phyloP scores from a whole-genome alignment of 2,329 filamentous ascomycete species.

The Emergomyces pasteurianus region DNA sequence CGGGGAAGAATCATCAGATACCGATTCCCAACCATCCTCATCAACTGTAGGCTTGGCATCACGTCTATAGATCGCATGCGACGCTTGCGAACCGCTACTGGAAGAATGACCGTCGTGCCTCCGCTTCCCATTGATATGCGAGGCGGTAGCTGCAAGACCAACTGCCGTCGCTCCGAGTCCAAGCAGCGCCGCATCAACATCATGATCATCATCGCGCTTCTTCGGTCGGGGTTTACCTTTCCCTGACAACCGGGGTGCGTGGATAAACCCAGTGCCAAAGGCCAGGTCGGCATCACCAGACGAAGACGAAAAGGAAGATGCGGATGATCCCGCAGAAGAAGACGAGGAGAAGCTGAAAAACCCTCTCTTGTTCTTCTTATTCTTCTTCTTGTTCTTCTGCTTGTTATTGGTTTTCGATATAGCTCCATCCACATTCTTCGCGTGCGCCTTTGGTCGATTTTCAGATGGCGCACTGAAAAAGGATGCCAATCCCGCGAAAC shows the following conservation, averaged over 20 bases:
- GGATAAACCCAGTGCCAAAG: conserved; percentile 48
- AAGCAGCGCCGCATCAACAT: conserved; percentile 37
- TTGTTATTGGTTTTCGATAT: conserved; percentile 13
- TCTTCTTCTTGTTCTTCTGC: conserved; percentile 27
- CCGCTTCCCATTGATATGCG: conserved; percentile 23
- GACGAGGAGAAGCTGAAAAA: conserved; percentile 41
- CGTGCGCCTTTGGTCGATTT: conserved; percentile 26
- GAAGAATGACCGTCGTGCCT: conserved; percentile 22
- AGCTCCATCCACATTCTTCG: conserved; percentile 32
- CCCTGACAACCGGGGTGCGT: conserved; percentile 12
- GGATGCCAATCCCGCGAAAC: conserved; percentile 44
- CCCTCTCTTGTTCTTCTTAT: conserved; percentile 31
- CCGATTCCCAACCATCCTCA: conserved; percentile 49
- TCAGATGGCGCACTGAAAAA: conserved; percentile 55
- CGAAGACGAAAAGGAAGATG: conserved; percentile 26
- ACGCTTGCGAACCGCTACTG: conserved; percentile 18
- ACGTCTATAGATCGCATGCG: conserved; percentile 16
- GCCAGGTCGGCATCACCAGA: conserved; percentile 53
- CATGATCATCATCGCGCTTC: conserved; percentile 18
- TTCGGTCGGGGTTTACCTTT: conserved; percentile 24
- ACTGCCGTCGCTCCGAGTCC: conserved; percentile 38
- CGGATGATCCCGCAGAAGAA: conserved; percentile 28
- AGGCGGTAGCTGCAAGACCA: conserved; percentile 31
- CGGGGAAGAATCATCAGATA: conserved; percentile 43
- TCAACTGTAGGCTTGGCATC: conserved; percentile 16